Base-by-base conservation (phyloP, 257 asterid species). In the Solanum appendiculatum region DNA sequence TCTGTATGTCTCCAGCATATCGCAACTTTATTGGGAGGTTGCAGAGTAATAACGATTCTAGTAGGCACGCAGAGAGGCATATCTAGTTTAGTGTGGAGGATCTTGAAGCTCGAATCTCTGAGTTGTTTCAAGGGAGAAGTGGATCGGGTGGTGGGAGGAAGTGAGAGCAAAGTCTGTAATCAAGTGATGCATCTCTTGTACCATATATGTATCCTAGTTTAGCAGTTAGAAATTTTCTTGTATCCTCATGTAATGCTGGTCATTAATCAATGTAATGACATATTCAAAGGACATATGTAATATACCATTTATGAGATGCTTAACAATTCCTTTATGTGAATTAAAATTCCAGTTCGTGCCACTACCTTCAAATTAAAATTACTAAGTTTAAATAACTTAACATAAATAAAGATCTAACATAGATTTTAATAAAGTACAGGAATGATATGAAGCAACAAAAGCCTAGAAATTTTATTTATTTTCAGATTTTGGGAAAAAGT, bases 1-100 rank as follows among this genome's bases (percentile, higher is more conserved):
- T 93, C 98, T 3, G 91, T 95, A 63, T 97, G 82, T 86, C 84
- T 84, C 95, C 96, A 0, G 98, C 98, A 0, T 97, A 97, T 80
- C 92, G 93, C 23, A 94, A 88, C 91, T 97, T 97, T 87, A 70
- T 95, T 82, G 95, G 90, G 21, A 92, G 90, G 91, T 60, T 94
- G 87, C 95, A 90, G 91, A 87, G 86, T 84, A 88, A 82, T 40
- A 86, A 91, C 2, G 98, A 96, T 78, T 60, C 82, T 9, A 94
- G 95, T 87, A 95, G 93, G 92, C 88, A 96, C 82, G 90, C 93
- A 0, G 98, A 95, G 86, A 94, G 94, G 91, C 92, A 94, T 86
- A 88, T 94, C 84, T 94, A 91, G 96, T 94, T 91, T 82, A 91
- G 93, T 10, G 94, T 86, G 78, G 98, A 94, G 73, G 98, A 94